Evolutionary conservation across 345 rosid species (phyloP), one percentile per base, ranked within the genome.

Genomic region (Citrus cavaleriei): DNA sequence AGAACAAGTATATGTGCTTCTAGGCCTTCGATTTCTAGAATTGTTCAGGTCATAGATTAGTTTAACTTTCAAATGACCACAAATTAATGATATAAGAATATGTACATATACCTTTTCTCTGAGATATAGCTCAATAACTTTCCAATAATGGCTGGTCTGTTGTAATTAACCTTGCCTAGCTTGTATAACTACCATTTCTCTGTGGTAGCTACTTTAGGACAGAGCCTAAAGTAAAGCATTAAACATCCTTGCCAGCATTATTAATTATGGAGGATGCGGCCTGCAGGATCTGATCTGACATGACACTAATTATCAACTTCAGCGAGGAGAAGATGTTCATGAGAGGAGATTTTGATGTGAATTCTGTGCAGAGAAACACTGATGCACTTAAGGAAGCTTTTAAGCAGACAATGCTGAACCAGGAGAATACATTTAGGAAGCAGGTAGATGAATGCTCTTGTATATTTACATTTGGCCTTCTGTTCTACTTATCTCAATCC

Each of bases 361-460:
- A 58, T 78, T 73, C 84, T 51, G 72, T 60, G 37, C 87, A 76
- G 10, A 74, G 28, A 57, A 54, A 27, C 68, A 28, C 76, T 35
- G 82, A 75, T 71, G 83, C 87, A 61, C 66, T 72, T 65, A 65
- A 76, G 73, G 87, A 83, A 54, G 74, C 77, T 69, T 65, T 85
- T 65, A 84, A 78, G 78, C 84, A 81, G 72, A 87, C 87, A 51
- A 89, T 89, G 67, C 61, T 87, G 38, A 67, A 84, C 40, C 92
- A 87, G 81, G 92, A 89, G 68, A 13, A 76, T 61, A 70, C 72
- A 38, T 85, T 87, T 72, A 82, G 83, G 73, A 84, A 80, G 27
- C 92, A 89, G 89, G 92, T 89, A 83, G 69, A 38, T 34, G 68
- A 75, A 42, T 51, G 24, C 59, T 46, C 0, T 35, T 65, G 66